These are phyloP conservation scores for Emergomyces orientalis DNA, from an alignment of 2,329 filamentous ascomycete genomes.

Conservation along the genomic window DNA sequence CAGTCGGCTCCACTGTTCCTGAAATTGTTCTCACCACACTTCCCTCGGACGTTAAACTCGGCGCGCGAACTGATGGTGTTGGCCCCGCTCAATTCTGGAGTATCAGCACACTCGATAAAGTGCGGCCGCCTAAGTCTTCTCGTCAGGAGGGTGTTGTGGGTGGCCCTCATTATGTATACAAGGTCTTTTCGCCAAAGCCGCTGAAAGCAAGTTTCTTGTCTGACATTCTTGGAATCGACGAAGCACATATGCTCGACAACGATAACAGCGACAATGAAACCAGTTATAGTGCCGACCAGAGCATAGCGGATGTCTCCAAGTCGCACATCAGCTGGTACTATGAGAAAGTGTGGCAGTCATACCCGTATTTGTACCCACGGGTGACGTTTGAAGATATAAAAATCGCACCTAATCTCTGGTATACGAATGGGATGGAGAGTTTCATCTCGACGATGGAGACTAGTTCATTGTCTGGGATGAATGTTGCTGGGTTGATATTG, in stretches of 20 bases:
- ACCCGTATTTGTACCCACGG: conserved; percentile 74
- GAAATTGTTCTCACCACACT: conserved; percentile 77
- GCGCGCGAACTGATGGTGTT: conserved; percentile 43
- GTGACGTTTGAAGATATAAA: conserved; percentile 77
- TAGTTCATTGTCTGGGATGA: conserved; percentile 72
- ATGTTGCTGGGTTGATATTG: conserved; percentile 48
- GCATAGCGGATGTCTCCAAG: conserved; percentile 29
- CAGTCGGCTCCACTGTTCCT: conserved; percentile 47
- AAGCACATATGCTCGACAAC: conserved; percentile 15
- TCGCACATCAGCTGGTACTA: conserved; percentile 63
- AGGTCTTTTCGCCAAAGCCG: conserved; percentile 53
- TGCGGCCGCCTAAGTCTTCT: conserved; percentile 46
- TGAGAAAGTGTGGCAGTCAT: conserved; percentile 70
- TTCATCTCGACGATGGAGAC: conserved; percentile 99
- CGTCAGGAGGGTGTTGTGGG: conserved; percentile 10
- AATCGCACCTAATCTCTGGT: conserved; percentile 47
- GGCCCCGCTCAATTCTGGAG: conserved; percentile 77
- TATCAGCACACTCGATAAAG: conserved; percentile 61
- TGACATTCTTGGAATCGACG: conserved; percentile 39
- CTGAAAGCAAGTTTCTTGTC: conserved; percentile 41
- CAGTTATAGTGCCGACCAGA: conserved; percentile 11
- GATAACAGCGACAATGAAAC: conserved; percentile 13
- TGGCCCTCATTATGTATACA: conserved; percentile 51
- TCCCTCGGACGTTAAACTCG: conserved; percentile 41
- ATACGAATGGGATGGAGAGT: conserved; percentile 65